These are phyloP conservation scores for Podospora tetraspora DNA, from an alignment of 495 filamentous ascomycete genomes.

Conservation along the genomic window DNA sequence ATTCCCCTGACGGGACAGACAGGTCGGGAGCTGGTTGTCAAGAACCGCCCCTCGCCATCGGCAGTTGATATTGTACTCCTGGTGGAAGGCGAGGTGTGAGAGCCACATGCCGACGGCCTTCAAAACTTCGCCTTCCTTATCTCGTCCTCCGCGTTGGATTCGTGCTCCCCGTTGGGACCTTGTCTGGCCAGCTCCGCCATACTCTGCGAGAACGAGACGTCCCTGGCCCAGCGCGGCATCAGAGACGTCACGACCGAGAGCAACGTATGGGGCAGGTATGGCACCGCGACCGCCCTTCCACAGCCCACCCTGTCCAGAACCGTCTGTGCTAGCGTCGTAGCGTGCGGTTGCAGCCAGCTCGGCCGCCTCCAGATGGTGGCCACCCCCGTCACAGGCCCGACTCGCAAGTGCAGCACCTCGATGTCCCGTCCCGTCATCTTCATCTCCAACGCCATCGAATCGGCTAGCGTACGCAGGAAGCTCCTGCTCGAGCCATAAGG, in stretches of 20 bases:
- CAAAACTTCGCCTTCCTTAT: background rate
- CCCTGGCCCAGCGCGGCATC: background rate
- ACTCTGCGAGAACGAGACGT: background rate
- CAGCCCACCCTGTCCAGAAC: slow-evolving; percentile 28
- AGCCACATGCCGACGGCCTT: background rate
- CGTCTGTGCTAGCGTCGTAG: slow-evolving; percentile 23
- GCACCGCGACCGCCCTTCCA: slow-evolving; percentile 19
- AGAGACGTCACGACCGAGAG: slow-evolving; percentile 5
- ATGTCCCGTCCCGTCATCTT: slow-evolving; percentile 15
- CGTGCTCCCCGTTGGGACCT: background rate
- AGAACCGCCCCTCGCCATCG: background rate
- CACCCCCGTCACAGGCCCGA: slow-evolving; percentile 22
- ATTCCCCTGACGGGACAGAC: background rate
- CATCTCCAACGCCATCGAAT: slow-evolving; percentile 14
- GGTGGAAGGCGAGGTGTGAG: background rate
- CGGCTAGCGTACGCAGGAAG: slow-evolving; percentile 14
- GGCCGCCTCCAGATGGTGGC: slow-evolving; percentile 8
- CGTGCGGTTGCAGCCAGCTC: slow-evolving; percentile 18
- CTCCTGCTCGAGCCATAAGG: slow-evolving; percentile 25
- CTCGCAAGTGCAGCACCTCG: slow-evolving; percentile 22
- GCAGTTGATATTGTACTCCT: background rate
- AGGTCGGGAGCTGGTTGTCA: background rate
- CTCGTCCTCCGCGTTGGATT: background rate
- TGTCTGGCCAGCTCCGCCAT: background rate
- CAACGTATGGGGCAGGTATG: slow-evolving; percentile 29